These are phyloP conservation scores for Chlorella sorokiniana DNA, from an alignment of 139 green algal genomes.

Conservation along the genomic window DNA sequence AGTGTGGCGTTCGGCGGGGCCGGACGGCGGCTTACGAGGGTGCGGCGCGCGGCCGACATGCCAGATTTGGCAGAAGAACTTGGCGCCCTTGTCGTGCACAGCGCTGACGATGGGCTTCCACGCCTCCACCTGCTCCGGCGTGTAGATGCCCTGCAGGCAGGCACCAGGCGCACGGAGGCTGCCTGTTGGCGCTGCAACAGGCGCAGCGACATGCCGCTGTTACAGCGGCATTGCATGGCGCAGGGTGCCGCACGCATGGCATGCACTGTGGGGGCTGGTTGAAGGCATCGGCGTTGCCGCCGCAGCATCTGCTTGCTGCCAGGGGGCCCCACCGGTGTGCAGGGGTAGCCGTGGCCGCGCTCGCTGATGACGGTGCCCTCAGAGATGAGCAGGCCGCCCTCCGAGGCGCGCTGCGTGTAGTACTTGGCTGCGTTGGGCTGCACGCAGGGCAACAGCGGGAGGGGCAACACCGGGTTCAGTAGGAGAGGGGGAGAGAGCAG, in stretches of 20 bases:
- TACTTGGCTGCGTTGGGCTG: constrained; percentile 37
- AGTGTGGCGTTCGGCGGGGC: too few species aligned
- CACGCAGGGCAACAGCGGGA: neutral
- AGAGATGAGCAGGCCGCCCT: constrained; percentile 68
- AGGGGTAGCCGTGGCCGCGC: constrained; percentile 43
- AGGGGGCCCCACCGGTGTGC: constrained; percentile 2
- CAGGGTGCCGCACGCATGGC: too few species aligned
- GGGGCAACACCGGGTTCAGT: too few species aligned
- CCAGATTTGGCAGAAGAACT: constrained; percentile 81
- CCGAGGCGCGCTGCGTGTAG: constrained; percentile 64
- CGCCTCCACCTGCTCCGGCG: constrained; percentile 76
- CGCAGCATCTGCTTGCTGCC: neutral
- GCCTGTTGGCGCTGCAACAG: neutral
- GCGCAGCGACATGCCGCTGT: neutral
- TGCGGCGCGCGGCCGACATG: constrained; percentile 66
- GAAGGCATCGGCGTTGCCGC: too few species aligned
- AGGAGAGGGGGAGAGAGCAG: neutral
- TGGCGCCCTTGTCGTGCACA: constrained; percentile 72
- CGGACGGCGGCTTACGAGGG: constrained; percentile 39
- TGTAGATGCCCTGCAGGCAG: constrained; percentile 68
- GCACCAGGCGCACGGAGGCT: neutral
- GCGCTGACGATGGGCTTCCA: constrained; percentile 84
- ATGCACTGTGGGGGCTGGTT: too few species aligned
- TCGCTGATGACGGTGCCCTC: constrained; percentile 57
- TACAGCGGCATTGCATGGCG: too few species aligned